Percentiles rank a stretch among this genome's conserved stretches.
phyloP scores from a whole-genome alignment of 768 basidiomycete species.

The Auricularia cornea region DNA sequence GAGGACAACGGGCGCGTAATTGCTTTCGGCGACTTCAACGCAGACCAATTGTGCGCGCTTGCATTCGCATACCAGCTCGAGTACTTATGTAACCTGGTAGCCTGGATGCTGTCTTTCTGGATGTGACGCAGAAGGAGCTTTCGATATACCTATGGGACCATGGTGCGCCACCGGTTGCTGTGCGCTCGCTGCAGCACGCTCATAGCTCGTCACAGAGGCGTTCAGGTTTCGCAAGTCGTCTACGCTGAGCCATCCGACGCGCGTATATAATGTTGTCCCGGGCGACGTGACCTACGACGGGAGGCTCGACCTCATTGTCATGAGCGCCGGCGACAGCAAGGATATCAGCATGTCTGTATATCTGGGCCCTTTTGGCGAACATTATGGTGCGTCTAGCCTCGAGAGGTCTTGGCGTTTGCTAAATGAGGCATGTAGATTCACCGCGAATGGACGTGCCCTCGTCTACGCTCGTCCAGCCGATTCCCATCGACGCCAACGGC shows the following conservation, averaged over 20 bases:
- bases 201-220: slow-evolving; percentile 34
- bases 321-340: slow-evolving; percentile 50
- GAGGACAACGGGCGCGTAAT: slow-evolving; percentile 63
- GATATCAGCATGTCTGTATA: slow-evolving; percentile 66
- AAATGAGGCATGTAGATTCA: slow-evolving; percentile 22
- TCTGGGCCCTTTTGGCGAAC: slow-evolving; percentile 34
- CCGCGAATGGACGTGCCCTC: slow-evolving; percentile 34
- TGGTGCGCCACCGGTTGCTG: slow-evolving; percentile 34
- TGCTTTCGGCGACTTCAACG: slow-evolving; percentile 93
- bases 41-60: slow-evolving; percentile 79
- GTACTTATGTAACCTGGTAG: slow-evolving; percentile 31
- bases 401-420: neutral
- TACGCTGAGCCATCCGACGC: slow-evolving; percentile 45
- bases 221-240: slow-evolving; percentile 47
- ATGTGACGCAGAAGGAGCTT: slow-evolving; percentile 67
- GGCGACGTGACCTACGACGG: slow-evolving; percentile 94
- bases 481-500: slow-evolving; percentile 79
- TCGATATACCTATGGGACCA: slow-evolving; percentile 77
- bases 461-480: slow-evolving; percentile 70
- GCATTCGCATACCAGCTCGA: neutral
- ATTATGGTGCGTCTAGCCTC: neutral
- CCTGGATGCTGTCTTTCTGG: slow-evolving; percentile 72
- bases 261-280: slow-evolving; percentile 76
- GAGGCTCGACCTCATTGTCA: slow-evolving; percentile 80
- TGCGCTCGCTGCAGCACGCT: slow-evolving; percentile 2